Conservation (phyloP, 2,329 filamentous ascomycete genomes). For the Aotearoamyces nothofagi region DNA sequence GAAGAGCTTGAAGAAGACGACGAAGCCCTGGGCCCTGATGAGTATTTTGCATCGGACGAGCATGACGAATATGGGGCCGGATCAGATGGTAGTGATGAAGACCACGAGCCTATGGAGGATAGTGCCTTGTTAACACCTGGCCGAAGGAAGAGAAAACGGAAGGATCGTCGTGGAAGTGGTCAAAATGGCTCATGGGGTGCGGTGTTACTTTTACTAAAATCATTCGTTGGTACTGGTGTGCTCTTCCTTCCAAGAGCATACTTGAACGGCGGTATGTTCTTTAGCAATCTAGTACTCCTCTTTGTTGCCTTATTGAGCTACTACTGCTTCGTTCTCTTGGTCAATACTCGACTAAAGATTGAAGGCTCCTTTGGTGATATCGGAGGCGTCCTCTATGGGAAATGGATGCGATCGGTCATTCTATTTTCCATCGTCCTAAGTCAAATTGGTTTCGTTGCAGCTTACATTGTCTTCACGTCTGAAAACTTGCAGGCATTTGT, state of each 20-base stretch:
- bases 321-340: constrained; percentile 92
- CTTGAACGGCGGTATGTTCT: constrained; percentile 92
- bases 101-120: constrained; percentile 71
- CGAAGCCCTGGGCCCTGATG: constrained; percentile 70
- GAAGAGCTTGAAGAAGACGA: constrained; percentile 96
- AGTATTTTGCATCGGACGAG: constrained; percentile 75
- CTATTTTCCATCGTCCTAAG: constrained; percentile 86
- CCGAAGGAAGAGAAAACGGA: constrained; percentile 59
- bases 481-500: constrained; percentile 94
- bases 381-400: constrained; percentile 80
- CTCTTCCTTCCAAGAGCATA: constrained; percentile 87
- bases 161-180: constrained; percentile 56
- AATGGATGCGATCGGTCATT: constrained; percentile 78
- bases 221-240: constrained; percentile 92
- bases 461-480: constrained; percentile 93
- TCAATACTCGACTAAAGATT: constrained; percentile 70
- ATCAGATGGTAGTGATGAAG: constrained; percentile 43
- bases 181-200: constrained; percentile 69
- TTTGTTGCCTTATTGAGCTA: constrained; percentile 77
- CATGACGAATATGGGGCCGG: constrained; percentile 36
- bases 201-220: constrained; percentile 79
- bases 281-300: constrained; percentile 84
- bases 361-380: constrained; percentile 97
- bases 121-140: constrained; percentile 71
- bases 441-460: constrained; percentile 86